Evolutionary conservation across 805 yeast species (phyloP), one percentile per base, ranked within the genome.

Genomic region (Hanseniaspora clermontiae): DNA sequence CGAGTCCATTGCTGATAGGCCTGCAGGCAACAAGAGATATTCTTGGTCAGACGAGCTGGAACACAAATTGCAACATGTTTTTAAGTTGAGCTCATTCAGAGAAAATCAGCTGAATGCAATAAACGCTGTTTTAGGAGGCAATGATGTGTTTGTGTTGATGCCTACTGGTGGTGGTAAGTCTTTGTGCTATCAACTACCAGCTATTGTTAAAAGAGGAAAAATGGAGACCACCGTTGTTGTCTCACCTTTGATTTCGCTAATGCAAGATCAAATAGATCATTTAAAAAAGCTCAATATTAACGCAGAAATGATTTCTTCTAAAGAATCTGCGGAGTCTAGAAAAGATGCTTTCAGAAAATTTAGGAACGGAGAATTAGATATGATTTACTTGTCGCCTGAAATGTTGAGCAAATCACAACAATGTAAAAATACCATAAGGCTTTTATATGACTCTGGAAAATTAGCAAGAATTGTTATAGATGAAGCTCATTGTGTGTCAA

Each of bases 141-240:
- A 77, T 46, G 98, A 93, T 67, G 95, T 87, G 0, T 88, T 93
- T 70, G 97, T 93, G 1, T 73, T 93, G 62, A 91, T 93, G 96
- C 98, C 98, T 0, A 93, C 98, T 0, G 98, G 98, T 40, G 98
- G 98, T 51, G 98, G 98, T 51, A 93, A 93, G 66, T 90, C 97
- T 0, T 70, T 93, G 34, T 93, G 98, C 66, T 93, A 90, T 68
- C 98, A 93, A 68, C 74, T 93, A 39, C 97, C 98, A 0, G 96
- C 98, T 0, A 73, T 93, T 46, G 81, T 91, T 1, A 74, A 75
- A 43, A 74, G 83, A 1, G 96, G 96, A 1, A 74, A 67, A 24
- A 87, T 95, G 0, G 97, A 97, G 15, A 84, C 93, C 0, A 88
- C 97, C 0, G 78, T 93, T 40, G 98, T 93, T 7, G 80, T 93